Percentiles rank a stretch among this genome's conserved stretches.
Conservation (phyloP, 2,329 filamentous ascomycete genomes). For the Akanthomyces lecanii region DNA sequence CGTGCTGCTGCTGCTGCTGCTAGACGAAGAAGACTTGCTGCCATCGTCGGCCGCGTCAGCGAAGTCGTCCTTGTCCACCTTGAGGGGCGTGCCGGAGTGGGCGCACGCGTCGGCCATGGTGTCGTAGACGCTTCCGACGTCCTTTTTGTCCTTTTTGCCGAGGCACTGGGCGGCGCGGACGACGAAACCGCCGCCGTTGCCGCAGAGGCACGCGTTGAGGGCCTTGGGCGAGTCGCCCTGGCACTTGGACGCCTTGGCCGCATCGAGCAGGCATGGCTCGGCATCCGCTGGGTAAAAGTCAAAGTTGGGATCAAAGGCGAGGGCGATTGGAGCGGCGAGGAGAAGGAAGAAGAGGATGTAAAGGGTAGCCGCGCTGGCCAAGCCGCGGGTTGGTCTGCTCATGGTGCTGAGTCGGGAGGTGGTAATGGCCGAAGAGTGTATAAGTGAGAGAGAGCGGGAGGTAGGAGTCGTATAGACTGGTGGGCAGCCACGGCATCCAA, state of each 20-base stretch:
- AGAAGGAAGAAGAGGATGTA: neutral
- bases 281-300: slow-evolving; percentile 38
- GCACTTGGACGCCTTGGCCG: slow-evolving; percentile 35
- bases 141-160: slow-evolving; percentile 28
- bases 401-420: neutral
- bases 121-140: slow-evolving; percentile 37
- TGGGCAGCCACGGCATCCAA: too few species aligned
- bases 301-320: slow-evolving; percentile 37
- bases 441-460: too few species aligned
- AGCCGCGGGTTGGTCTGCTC: neutral
- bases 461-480: too few species aligned
- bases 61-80: slow-evolving; percentile 36
- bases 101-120: slow-evolving; percentile 38
- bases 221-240: slow-evolving; percentile 30
- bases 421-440: neutral
- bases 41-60: slow-evolving; percentile 24
- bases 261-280: slow-evolving; percentile 37
- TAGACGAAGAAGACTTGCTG: slow-evolving; percentile 18
- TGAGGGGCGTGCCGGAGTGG: slow-evolving; percentile 37
- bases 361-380: neutral
- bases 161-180: slow-evolving; percentile 40
- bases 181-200: slow-evolving; percentile 42
- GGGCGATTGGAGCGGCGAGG: neutral
- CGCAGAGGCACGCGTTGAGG: slow-evolving; percentile 43
- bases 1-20: neutral